Conservation (phyloP, 2,329 filamentous ascomycete genomes). For the Eutypa lata region DNA sequence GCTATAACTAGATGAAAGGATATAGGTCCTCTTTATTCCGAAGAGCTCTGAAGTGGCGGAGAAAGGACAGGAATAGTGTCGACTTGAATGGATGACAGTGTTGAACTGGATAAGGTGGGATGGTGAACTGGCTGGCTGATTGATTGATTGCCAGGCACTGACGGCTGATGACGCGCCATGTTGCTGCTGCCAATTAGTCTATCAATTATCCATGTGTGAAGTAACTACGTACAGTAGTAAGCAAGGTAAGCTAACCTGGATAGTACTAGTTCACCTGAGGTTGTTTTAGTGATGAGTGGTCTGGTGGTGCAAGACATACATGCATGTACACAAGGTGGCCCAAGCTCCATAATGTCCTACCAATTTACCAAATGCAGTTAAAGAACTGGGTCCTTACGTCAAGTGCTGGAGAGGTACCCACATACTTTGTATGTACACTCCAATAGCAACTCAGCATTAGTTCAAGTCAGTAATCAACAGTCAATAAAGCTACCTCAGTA, state of each 20-base stretch:
- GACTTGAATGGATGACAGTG: neutral
- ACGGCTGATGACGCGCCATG: constrained; percentile 19
- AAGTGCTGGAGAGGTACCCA: too few relatives aligned
- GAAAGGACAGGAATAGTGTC: constrained; percentile 7
- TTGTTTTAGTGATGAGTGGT: too few relatives aligned
- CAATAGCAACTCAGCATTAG: too few relatives aligned
- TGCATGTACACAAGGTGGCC: neutral
- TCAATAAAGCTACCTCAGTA: too few relatives aligned
- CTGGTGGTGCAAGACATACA: too few relatives aligned
- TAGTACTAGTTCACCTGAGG: too few relatives aligned
- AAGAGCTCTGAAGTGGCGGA: constrained; percentile 1
- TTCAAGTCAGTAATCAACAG: too few relatives aligned
- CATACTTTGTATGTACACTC: too few relatives aligned
- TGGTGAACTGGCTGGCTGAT: neutral
- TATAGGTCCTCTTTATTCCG: neutral
- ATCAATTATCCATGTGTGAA: neutral
- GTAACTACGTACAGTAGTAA: too few relatives aligned
- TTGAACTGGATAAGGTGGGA: constrained; percentile 3
- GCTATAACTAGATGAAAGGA: neutral
- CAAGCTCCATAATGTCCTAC: neutral
- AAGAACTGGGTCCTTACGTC: too few relatives aligned
- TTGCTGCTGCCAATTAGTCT: constrained; percentile 1
- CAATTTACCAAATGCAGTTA: neutral
- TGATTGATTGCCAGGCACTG: constrained; percentile 13
- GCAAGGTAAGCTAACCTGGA: too few relatives aligned